Percentiles rank a stretch among this genome's conserved stretches.
Evolutionary conservation across 2,329 filamentous ascomycete genomes (phyloP).

Genomic region (Trichoderma sp.): DNA sequence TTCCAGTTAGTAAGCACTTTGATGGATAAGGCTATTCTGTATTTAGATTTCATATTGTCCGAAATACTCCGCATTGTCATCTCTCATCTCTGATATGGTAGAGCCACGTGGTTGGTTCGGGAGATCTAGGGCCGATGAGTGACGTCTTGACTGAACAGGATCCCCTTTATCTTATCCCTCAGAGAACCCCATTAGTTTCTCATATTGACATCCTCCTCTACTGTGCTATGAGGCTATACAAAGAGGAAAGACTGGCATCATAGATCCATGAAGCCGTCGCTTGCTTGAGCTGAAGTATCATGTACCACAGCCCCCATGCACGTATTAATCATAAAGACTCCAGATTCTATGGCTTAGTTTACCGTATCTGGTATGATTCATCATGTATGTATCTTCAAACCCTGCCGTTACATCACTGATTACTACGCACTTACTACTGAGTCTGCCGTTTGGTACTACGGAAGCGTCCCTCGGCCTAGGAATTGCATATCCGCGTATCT

Average conservation of each 20-base stretch:
- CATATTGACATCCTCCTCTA: not conserved
- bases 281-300: not conserved
- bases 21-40: not conserved
- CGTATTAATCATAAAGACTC: not conserved
- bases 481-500: not conserved
- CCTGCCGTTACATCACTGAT: not conserved
- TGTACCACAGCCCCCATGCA: not conserved
- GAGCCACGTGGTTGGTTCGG: not conserved
- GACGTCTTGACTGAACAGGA: not conserved
- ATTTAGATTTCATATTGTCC: not conserved
- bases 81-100: not conserved
- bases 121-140: not conserved
- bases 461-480: not conserved
- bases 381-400: not conserved
- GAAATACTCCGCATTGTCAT: not conserved
- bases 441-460: not conserved
- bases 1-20: not conserved
- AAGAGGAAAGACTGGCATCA: not conserved
- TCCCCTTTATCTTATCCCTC: not conserved
- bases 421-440: not conserved
- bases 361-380: not conserved
- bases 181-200: accelerated
- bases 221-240: not conserved
- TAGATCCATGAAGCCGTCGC: not conserved
- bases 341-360: accelerated